Base-by-base conservation (phyloP, 2,329 filamentous ascomycete species). In the Fusarium keratoplasticum region DNA sequence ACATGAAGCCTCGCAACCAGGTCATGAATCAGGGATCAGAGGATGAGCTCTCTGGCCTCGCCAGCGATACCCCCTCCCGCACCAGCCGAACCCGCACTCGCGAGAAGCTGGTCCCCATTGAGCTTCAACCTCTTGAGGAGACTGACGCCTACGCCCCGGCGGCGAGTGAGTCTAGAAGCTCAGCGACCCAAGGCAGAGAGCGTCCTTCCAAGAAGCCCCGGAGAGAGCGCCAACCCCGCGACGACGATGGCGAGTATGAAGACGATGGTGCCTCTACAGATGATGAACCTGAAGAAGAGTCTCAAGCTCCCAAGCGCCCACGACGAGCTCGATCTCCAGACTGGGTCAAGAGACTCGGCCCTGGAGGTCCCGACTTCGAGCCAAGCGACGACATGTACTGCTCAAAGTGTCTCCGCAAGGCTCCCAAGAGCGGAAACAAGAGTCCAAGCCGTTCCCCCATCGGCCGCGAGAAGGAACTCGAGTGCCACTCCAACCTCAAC, bases 401-500 rank as follows among this genome's bases (percentile, higher is more conserved):
- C 62, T 83, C 81, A 9, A 80, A 74, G 42, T 81, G 80, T 52
- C 76, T 81, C 13, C 77, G 79, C 35, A 80, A 76, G 20, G 77
- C 74, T 9, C 78, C 79, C 14, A 80, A 78, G 64, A 64, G 65
- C 8, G 66, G 62, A 9, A 70, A 67, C 9, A 72, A 70, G n/a
- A 80, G 71, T 6, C 75, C 72, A 0, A 74, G 68, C 8, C 68
- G 69, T 1, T 71, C 74, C 0, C 40, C 61, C 1, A 29, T 77
- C 11, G 70, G 63, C n/a, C 61, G 73, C 8, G 40, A 29, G 2
- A 38, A 63, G 14, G 77, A 81, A 33, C 65, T 80, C 4, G 67
- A 77, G 61, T 55, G 40, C 10, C 80, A 81, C 60, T 62, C 64
- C 0, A 74, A 78, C 2, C 36, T 52, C 4, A 35, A 36, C 16